Evolutionary conservation across 139 green algal genomes (phyloP).

Genomic region (Edaphochlamys debaryana): DNA sequence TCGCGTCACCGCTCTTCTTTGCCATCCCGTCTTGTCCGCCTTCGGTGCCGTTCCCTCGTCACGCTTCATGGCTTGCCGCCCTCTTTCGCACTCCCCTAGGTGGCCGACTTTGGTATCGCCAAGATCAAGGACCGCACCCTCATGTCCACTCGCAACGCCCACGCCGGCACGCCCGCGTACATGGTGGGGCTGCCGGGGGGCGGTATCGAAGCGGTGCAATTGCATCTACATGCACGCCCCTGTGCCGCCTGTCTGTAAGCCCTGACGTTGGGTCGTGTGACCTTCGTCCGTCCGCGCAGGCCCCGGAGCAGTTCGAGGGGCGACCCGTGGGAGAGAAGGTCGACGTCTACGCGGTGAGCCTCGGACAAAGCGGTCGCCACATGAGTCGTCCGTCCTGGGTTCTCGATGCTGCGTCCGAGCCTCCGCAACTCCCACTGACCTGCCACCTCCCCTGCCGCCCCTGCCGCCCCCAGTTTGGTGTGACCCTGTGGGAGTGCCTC

Average conservation of each 20-base stretch:
- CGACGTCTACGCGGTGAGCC: slow-evolving; percentile 57
- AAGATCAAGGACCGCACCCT: slow-evolving; percentile 65
- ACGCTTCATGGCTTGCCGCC: too few species aligned
- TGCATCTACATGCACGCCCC: too few species aligned
- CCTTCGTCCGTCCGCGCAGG: too few species aligned
- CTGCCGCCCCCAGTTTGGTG: slow-evolving; percentile 55
- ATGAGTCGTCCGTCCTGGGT: too few species aligned
- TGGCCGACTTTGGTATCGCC: slow-evolving; percentile 54
- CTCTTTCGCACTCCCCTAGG: not conserved
- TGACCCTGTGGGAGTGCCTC: slow-evolving; percentile 83
- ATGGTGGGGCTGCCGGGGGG: slow-evolving; percentile 58
- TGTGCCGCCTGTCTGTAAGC: too few species aligned
- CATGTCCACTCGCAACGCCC: slow-evolving; percentile 65
- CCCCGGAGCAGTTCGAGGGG: slow-evolving; percentile 75
- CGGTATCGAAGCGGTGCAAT: too few species aligned
- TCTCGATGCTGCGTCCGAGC: too few species aligned
- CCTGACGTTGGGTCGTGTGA: too few species aligned
- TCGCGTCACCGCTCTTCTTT: too few species aligned
- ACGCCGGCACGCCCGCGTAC: slow-evolving; percentile 80
- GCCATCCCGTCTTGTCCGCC: too few species aligned
- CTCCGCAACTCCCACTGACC: not conserved
- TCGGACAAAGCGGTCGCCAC: too few species aligned
- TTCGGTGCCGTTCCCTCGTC: too few species aligned
- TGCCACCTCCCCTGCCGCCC: not conserved
- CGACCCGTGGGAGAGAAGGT: slow-evolving; percentile 60